Evolutionary conservation across 768 basidiomycete genomes (phyloP).

Genomic region (Lyophyllum semitale): DNA sequence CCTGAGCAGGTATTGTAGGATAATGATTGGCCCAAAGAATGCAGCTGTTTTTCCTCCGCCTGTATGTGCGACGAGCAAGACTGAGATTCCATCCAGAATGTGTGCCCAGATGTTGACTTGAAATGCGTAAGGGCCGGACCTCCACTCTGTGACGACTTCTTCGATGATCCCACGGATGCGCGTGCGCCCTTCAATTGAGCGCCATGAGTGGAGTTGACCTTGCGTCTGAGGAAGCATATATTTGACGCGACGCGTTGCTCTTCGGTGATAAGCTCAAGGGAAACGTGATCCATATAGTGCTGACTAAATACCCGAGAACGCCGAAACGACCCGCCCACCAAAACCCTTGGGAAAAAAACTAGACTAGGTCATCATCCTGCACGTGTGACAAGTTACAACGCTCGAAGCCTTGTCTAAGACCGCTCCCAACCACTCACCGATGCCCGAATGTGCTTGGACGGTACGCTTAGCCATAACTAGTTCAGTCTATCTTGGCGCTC

Average conservation of each 20-base stretch:
- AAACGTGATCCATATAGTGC: too few species aligned
- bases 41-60: too few species aligned
- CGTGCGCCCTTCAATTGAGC: background rate
- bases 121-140: background rate
- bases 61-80: too few species aligned
- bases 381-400: background rate
- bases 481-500: background rate
- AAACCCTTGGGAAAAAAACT: background rate
- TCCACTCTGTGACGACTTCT: background rate
- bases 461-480: background rate
- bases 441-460: background rate
- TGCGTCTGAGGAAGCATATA: background rate
- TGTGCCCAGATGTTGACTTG: constrained; percentile 3
- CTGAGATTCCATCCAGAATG: background rate
- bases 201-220: background rate
- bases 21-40: too few species aligned
- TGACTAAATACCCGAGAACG: too few species aligned
- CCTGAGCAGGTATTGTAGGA: too few species aligned
- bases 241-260: too few species aligned
- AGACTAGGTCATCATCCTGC: background rate
- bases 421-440: background rate
- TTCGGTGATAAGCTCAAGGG: too few species aligned
- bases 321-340: too few species aligned
- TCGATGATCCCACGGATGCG: constrained; percentile 2
- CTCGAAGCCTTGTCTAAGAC: too few species aligned